These are phyloP conservation scores for Thalassiosira delicatula DNA, from an alignment of 352 stramenopile species.

Conservation along the genomic window DNA sequence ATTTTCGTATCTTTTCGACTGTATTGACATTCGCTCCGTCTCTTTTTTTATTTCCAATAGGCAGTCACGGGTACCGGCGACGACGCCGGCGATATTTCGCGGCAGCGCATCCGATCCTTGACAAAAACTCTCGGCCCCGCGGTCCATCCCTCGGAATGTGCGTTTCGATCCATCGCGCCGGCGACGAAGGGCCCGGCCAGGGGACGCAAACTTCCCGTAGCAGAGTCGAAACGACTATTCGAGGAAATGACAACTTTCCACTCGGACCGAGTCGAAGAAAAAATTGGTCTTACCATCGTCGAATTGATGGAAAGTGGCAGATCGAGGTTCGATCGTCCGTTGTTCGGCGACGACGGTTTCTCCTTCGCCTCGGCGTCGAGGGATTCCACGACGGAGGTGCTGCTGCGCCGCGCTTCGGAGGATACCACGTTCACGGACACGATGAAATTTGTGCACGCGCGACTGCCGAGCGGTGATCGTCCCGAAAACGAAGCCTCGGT, in stretches of 20 bases:
- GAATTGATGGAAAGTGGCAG: constrained; percentile 35
- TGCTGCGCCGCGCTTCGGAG: not conserved
- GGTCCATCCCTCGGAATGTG: constrained; percentile 47
- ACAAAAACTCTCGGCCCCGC: constrained; percentile 23
- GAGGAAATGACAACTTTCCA: constrained; percentile 16
- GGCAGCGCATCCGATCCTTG: constrained; percentile 13
- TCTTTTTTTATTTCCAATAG: not conserved
- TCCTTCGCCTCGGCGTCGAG: not conserved
- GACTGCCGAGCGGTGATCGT: not conserved
- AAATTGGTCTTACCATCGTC: constrained; percentile 9
- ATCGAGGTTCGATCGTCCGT: not conserved
- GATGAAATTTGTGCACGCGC: constrained; percentile 28
- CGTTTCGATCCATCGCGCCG: constrained; percentile 18
- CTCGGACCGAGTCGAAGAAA: constrained; percentile 13
- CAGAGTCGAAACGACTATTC: not conserved
- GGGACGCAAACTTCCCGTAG: constrained; percentile 8
- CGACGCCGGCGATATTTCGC: not conserved
- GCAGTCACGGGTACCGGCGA: not conserved
- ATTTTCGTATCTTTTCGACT: too few relatives aligned
- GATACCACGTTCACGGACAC: constrained; percentile 24
- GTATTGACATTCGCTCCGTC: too few relatives aligned
- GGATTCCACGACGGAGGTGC: not conserved
- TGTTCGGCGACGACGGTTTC: constrained; percentile 6
- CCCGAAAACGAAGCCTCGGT: constrained; percentile 2
- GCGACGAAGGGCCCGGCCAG: constrained; percentile 33